Conservation (phyloP, 352 stramenopile genomes). For the Phytopythium aichiense region DNA sequence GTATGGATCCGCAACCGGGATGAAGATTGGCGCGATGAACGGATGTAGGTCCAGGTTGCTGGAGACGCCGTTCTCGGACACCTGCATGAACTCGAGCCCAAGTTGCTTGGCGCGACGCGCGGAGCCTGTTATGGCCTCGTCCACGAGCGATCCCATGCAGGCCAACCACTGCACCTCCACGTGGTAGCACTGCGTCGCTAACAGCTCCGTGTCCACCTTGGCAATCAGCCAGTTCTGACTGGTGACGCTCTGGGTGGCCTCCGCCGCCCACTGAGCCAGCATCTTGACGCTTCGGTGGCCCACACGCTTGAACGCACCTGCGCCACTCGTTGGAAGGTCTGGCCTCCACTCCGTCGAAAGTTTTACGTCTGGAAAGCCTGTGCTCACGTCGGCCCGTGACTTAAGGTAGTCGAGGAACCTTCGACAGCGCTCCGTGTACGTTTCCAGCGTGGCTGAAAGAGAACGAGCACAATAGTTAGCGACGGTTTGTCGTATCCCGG, state of each 20-base stretch:
- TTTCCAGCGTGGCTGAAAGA: constrained; percentile 35
- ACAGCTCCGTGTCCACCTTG: constrained; percentile 70
- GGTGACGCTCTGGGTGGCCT: constrained; percentile 49
- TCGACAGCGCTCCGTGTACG: constrained; percentile 56
- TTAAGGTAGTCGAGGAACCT: constrained; percentile 74
- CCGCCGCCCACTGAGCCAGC: constrained; percentile 31
- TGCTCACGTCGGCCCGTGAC: constrained; percentile 49
- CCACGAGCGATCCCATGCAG: constrained; percentile 74
- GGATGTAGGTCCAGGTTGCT: constrained; percentile 78
- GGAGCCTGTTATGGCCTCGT: constrained; percentile 75
- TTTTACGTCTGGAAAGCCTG: constrained; percentile 50
- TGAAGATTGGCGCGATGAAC: constrained; percentile 70
- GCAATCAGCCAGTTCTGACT: constrained; percentile 83
- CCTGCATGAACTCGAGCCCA: constrained; percentile 62
- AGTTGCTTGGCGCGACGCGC: constrained; percentile 72
- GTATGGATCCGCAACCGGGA: constrained; percentile 39
- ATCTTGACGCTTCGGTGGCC: constrained; percentile 69
- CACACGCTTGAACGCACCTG: constrained; percentile 64
- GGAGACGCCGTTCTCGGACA: constrained; percentile 72
- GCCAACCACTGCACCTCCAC: constrained; percentile 85
- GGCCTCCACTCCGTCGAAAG: constrained; percentile 48
- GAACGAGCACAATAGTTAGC: background rate
- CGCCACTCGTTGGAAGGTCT: constrained; percentile 37
- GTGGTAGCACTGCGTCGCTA: constrained; percentile 72
- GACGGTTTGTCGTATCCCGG: background rate